Base-by-base conservation (phyloP, 257 asterid species). In the Anisodus acutangulus region DNA sequence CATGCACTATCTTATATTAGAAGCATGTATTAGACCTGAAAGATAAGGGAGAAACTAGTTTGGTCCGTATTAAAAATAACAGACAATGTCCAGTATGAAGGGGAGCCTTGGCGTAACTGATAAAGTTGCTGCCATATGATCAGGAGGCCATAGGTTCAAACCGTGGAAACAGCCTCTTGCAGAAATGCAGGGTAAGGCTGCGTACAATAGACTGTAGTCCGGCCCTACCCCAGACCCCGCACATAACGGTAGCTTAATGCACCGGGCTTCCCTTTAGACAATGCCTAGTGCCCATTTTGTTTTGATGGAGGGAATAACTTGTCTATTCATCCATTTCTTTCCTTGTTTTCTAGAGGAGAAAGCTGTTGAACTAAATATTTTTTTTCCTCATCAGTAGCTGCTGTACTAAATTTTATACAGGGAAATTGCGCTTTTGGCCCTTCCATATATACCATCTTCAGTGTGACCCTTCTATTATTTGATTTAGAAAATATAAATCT, bases 31-130 rank as follows among this genome's bases (percentile, higher is more conserved):
- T 45, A 22, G 62, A 53, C 66, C 47, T 78, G 82, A 78, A 78
- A 26, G 82, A 53, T 78, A 54, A 8, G 49, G 63, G 82, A 31
- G 49, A 13, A 26, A 26, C 22, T 78, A 53, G 66, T 53, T 26
- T 53, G 82, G 66, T 16, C 66, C 9, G 8, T 53, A 78, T 53
- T 78, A 53, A 78, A 26, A 54, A 26, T 31, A 31, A 78, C 63
- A 49, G 81, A 74, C 82, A 98, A 81, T 71, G 99, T 31, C 99
- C 76, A 96, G 97, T 89, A 96, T 31, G 35, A 31, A 31, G 35
- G 35, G 35, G 2, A 31, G 35, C 35, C 35, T 31, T 31, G 35
- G 35, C 35, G 35, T 31, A 31, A 31, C 35, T 31, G 2, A 1
- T 31, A 31, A 31, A 31, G 35, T 31, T 31, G 35, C 2, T 31